Percentiles rank a stretch among this genome's conserved stretches.
phyloP scores from a whole-genome alignment of 805 yeast genomes.

The Starmera caribaea region DNA sequence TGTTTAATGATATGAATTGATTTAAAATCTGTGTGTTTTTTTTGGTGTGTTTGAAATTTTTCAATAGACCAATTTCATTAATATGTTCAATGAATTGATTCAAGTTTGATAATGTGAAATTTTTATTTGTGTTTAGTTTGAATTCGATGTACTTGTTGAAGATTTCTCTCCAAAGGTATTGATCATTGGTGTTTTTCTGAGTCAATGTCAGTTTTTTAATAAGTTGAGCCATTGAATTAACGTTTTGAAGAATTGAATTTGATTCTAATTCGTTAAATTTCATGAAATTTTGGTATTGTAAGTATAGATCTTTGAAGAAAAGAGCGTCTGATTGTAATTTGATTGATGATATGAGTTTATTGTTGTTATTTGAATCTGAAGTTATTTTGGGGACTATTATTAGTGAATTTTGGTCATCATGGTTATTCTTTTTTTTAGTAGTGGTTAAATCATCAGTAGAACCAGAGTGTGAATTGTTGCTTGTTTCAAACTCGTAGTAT shows the following conservation, averaged over 20 bases:
- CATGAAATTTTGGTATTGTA: conserved; percentile 14
- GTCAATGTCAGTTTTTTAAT: conserved; percentile 7
- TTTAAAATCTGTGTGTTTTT: conserved; percentile 35
- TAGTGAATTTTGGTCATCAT: not conserved
- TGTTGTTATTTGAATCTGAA: conserved; percentile 7
- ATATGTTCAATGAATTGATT: conserved; percentile 33
- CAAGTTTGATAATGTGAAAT: conserved; percentile 35
- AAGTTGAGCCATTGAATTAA: conserved; percentile 22
- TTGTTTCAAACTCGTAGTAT: not conserved
- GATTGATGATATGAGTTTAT: conserved; percentile 5
- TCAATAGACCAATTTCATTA: conserved; percentile 26
- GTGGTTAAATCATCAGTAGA: not conserved
- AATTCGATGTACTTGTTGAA: conserved; percentile 57
- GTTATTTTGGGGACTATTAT: not conserved
- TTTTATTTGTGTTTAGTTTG: conserved; percentile 50
- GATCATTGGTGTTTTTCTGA: conserved; percentile 34
- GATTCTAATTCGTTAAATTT: conserved; percentile 43
- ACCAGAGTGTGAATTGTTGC: not conserved
- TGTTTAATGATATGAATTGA: conserved; percentile 43
- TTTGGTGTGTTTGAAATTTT: conserved; percentile 32
- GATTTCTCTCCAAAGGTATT: conserved; percentile 62
- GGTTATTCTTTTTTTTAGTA: not conserved
- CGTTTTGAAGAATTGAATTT: conserved; percentile 5
- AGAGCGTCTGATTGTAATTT: conserved; percentile 5
- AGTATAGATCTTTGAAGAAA: conserved; percentile 12